Base-by-base conservation (phyloP, 2,329 filamentous ascomycete species). In the Daldinia eschscholtzii region DNA sequence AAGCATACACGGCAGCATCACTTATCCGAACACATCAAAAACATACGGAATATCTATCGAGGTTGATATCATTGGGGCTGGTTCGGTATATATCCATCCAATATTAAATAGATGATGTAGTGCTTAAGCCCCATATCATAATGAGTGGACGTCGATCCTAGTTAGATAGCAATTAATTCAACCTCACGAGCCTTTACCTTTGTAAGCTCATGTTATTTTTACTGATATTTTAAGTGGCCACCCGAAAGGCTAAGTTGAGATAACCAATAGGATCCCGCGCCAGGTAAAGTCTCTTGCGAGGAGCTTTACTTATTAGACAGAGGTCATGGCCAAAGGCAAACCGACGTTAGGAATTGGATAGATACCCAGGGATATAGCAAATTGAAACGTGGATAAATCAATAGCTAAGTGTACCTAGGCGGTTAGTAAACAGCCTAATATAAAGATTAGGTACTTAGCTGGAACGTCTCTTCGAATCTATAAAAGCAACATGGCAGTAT, bases 1-100 rank as follows among this genome's bases (percentile, higher is more conserved):
- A 35, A 55, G 44, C 30, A 65, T 59, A 56, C 64, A 65, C 48
- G 35, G 4, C 64, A 65, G 37, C 37, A 37, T 57, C 26, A n/a
- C 37, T 46, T 44, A 57, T 50, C 57, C 50, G 57, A 61, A 58
- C 37, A 15, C 37, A 61, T 56, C 20, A 15, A 57, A 57, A 37
- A 30, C 30, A 55, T 26, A 39, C 20, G 9, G 52, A 55, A 37
- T 35, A 52, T 52, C 10, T 52, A 52, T 52, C 46, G 46, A 52
- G 26, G 15, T 12, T 18, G 15, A 33, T 18, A 52, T 52, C 26
- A 52, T 33, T 58, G 26, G 35, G 28, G 30, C 61, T 41, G 56
- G 37, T 59, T 48, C 18, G 15, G 52, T 60, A 10, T 33, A 28
- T 23, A 57, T 20, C 55, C 20, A 57, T 57, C 59, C 42, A 20